phyloP scores from a whole-genome alignment of 2,329 filamentous ascomycete species.

The Dendrostoma leiphaemia region DNA sequence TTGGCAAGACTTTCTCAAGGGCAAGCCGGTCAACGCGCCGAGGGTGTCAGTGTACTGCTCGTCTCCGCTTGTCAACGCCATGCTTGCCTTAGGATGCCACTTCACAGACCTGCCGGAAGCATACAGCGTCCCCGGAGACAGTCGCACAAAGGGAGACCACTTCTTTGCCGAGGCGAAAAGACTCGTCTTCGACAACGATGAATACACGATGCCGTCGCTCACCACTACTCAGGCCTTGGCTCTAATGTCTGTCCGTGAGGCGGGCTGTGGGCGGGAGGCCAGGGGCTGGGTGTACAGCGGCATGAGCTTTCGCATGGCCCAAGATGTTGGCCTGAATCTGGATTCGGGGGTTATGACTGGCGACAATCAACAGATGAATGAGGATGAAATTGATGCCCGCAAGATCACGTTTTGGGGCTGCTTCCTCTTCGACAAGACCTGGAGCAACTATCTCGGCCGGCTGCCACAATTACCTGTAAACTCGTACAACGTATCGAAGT shows the following conservation, averaged over 20 bases:
- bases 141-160: slow-evolving; percentile 86
- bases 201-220: slow-evolving; percentile 84
- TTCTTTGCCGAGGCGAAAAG: slow-evolving; percentile 95
- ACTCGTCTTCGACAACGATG: slow-evolving; percentile 84
- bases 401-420: slow-evolving; percentile 97
- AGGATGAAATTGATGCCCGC: slow-evolving; percentile 84
- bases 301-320: slow-evolving; percentile 97
- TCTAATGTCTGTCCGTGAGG: slow-evolving; percentile 94
- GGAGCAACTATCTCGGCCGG: slow-evolving; percentile 94
- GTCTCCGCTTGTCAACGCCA: slow-evolving; percentile 85
- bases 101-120: slow-evolving; percentile 78
- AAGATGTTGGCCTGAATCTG: slow-evolving; percentile 88
- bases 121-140: slow-evolving; percentile 68
- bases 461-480: slow-evolving; percentile 80
- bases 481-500: slow-evolving; percentile 81
- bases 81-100: slow-evolving; percentile 89
- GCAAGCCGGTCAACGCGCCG: slow-evolving; percentile 53
- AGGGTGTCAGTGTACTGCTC: slow-evolving; percentile 77
- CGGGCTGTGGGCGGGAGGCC: slow-evolving; percentile 88
- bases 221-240: slow-evolving; percentile 92
- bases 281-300: slow-evolving; percentile 98
- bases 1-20: slow-evolving; percentile 77
- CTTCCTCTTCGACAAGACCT: slow-evolving; percentile 98
- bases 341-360: slow-evolving; percentile 67
- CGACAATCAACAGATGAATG: slow-evolving; percentile 60